Conservation (phyloP, 192 early-diverging fungal genomes). For the Dispira simplex region DNA sequence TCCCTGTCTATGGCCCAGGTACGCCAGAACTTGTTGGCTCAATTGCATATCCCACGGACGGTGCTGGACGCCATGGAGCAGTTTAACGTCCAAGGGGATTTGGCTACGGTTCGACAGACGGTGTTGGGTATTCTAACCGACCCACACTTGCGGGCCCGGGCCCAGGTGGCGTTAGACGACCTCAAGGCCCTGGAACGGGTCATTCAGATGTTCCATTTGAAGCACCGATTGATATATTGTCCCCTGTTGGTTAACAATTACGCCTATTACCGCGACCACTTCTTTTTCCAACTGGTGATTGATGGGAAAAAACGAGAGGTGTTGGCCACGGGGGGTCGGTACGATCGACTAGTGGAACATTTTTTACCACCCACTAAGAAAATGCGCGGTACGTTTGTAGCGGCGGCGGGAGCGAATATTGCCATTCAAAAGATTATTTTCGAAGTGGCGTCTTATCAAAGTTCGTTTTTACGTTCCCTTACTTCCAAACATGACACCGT, state of each 20-base stretch:
- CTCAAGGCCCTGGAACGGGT: constrained; percentile 16
- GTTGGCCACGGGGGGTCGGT: constrained; percentile 52
- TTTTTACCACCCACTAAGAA: constrained; percentile 30
- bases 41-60: constrained; percentile 36
- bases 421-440: constrained; percentile 53
- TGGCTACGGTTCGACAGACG: constrained; percentile 21
- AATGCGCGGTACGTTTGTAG: constrained; percentile 23
- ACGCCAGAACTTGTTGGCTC: constrained; percentile 42
- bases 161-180: constrained; percentile 15
- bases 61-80: constrained; percentile 44
- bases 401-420: constrained; percentile 72
- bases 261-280: constrained; percentile 34
- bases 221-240: constrained; percentile 15
- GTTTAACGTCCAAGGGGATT: constrained; percentile 42
- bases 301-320: constrained; percentile 30
- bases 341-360: constrained; percentile 38
- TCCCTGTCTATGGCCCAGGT: constrained; percentile 33
- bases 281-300: constrained; percentile 45
- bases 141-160: constrained; percentile 17
- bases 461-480: constrained; percentile 15
- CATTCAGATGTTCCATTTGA: background rate
- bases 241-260: constrained; percentile 48
- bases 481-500: constrained; percentile 8
- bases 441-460: constrained; percentile 43
- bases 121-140: constrained; percentile 21